phyloP scores from a whole-genome alignment of 2,329 filamentous ascomycete species.

The Ophiostoma ips region DNA sequence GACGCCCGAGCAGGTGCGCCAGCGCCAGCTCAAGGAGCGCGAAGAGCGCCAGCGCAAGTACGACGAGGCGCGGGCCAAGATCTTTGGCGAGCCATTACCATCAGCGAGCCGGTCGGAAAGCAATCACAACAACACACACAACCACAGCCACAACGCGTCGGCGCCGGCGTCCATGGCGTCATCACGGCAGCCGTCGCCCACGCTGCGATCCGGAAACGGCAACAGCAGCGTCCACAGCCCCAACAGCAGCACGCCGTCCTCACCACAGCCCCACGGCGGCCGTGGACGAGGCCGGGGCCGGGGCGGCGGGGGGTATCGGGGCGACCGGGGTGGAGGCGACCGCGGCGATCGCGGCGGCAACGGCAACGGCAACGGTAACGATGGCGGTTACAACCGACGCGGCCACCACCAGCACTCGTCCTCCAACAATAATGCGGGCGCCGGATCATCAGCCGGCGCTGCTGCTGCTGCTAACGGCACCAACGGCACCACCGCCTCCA shows the following conservation, averaged over 20 bases:
- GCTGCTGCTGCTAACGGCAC: too few relatives aligned
- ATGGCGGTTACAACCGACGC: constrained; percentile 1
- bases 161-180: background rate
- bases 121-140: background rate
- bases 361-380: background rate
- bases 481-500: too few relatives aligned
- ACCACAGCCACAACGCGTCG: background rate
- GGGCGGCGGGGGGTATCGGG: constrained; percentile 24
- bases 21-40: constrained; percentile 37
- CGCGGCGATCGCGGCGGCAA: background rate
- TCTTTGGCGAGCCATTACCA: constrained; percentile 50
- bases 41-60: constrained; percentile 76
- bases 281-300: constrained; percentile 34
- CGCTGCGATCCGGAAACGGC: background rate
- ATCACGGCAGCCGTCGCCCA: constrained; percentile 8
- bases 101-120: constrained; percentile 19
- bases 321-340: constrained; percentile 2
- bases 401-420: background rate
- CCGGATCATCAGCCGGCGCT: constrained; percentile 14
- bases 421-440: background rate
- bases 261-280: constrained; percentile 19
- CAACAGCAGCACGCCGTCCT: background rate
- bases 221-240: background rate
- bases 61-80: constrained; percentile 73
- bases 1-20: constrained; percentile 62